Evolutionary conservation across 495 filamentous ascomycete species (phyloP).

Genomic region (Parachaetomium inaequale): DNA sequence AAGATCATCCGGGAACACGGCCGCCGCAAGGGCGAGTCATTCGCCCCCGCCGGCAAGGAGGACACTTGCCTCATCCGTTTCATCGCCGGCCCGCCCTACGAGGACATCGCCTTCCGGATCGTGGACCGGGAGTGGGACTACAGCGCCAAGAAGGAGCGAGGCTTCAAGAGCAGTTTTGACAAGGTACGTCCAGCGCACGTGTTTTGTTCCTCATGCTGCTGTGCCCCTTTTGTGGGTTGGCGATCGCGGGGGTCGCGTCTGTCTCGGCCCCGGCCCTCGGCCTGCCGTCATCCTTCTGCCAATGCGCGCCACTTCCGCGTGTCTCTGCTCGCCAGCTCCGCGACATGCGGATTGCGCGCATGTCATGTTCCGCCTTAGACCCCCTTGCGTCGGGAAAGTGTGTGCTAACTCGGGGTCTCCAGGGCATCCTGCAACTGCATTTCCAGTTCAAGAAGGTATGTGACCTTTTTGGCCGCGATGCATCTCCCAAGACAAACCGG

Average conservation of each 20-base stretch:
- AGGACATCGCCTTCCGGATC: slow-evolving; percentile 95
- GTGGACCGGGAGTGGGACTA: slow-evolving; percentile 99
- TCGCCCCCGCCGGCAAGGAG: slow-evolving; percentile 93
- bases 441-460: slow-evolving; percentile 90
- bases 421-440: slow-evolving; percentile 95
- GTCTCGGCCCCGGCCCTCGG: slow-evolving; percentile 15
- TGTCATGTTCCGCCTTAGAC: slow-evolving; percentile 6
- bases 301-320: slow-evolving; percentile 14
- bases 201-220: slow-evolving; percentile 15
- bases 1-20: slow-evolving; percentile 90
- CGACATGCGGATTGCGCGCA: neutral
- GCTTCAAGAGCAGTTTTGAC: slow-evolving; percentile 95
- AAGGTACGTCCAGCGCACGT: slow-evolving; percentile 62
- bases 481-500: neutral
- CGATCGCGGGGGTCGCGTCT: slow-evolving; percentile 3
- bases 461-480: neutral
- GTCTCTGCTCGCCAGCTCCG: slow-evolving; percentile 3
- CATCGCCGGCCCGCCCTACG: slow-evolving; percentile 91
- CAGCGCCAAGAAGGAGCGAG: slow-evolving; percentile 88
- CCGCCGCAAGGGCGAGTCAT: slow-evolving; percentile 82
- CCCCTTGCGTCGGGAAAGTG: neutral
- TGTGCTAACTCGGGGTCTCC: slow-evolving; percentile 25
- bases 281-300: slow-evolving; percentile 11
- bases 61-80: slow-evolving; percentile 97
- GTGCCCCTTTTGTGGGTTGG: slow-evolving; percentile 6